phyloP scores from a whole-genome alignment of 2,329 filamentous ascomycete genomes.

The Diaporthe longicolla region DNA sequence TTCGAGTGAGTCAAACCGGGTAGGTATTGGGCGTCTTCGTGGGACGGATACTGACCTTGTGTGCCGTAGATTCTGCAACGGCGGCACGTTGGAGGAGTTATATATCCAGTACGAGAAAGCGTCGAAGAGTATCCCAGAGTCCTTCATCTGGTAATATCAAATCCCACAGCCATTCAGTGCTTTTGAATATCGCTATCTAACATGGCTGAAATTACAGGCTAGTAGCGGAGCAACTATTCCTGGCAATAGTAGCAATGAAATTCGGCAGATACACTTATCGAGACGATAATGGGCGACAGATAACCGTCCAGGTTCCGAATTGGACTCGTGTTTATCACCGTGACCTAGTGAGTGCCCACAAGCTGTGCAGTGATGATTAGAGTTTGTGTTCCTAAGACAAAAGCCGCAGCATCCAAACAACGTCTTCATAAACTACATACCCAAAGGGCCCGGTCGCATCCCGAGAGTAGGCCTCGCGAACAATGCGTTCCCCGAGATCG shows the following conservation, averaged over 20 bases:
- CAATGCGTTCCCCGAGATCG: conserved; percentile 19
- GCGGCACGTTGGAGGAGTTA: background rate
- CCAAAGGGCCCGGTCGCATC: background rate
- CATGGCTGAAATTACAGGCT: background rate
- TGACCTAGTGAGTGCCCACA: conserved; percentile 1
- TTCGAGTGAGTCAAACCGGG: conserved; percentile 13
- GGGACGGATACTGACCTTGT: background rate
- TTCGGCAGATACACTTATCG: background rate
- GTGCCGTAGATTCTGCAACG: conserved; percentile 13
- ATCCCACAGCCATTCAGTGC: no score
- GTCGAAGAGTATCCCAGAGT: background rate
- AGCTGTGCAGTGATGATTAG: background rate
- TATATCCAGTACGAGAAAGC: background rate
- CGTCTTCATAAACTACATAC: conserved; percentile 12
- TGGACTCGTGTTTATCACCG: conserved; percentile 13
- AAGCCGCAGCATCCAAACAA: background rate
- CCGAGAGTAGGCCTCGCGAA: background rate
- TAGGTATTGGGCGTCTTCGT: background rate
- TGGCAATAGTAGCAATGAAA: background rate
- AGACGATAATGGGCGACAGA: no score
- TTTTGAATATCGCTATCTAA: background rate
- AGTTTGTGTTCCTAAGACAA: background rate
- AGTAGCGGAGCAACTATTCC: conserved; percentile 14
- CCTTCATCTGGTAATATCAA: conserved; percentile 8
- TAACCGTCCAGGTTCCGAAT: background rate